Percentiles rank a stretch among this genome's conserved stretches.
phyloP scores from a whole-genome alignment of 106 monocot genomes.

The Cymbidium sinense region DNA sequence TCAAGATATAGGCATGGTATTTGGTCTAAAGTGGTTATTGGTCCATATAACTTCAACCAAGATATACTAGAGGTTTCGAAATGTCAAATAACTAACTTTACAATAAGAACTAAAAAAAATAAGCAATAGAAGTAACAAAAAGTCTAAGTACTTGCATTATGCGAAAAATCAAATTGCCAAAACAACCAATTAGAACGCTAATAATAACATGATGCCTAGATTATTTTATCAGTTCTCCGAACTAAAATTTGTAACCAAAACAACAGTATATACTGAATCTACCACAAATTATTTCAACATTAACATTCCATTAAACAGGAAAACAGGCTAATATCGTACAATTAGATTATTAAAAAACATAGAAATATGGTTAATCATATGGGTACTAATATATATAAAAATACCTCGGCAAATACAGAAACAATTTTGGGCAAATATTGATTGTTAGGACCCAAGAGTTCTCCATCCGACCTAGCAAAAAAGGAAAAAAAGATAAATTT shows the following conservation, averaged over 20 bases:
- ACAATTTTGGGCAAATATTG: constrained; percentile 87
- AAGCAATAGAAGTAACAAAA: neutral
- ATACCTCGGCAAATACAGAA: constrained; percentile 88
- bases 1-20: no score
- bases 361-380: neutral
- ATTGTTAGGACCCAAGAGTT: constrained; percentile 84
- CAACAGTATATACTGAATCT: neutral
- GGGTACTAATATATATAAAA: neutral
- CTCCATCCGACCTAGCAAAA: constrained; percentile 61
- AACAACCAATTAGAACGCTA: neutral
- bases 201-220: neutral
- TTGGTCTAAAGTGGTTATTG: no score
- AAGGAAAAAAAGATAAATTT: neutral
- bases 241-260: neutral
- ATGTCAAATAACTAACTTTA: neutral
- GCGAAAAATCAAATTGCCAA: neutral
- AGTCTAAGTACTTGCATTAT: neutral
- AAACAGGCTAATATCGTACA: neutral
- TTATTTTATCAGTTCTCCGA: neutral
- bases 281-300: neutral
- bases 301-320: neutral
- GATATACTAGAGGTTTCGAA: neutral
- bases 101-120: neutral
- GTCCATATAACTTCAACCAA: neutral
- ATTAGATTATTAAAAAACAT: neutral